Base-by-base conservation (phyloP, 1,284 basidiomycete species). In the Marasmius tenuissimus region DNA sequence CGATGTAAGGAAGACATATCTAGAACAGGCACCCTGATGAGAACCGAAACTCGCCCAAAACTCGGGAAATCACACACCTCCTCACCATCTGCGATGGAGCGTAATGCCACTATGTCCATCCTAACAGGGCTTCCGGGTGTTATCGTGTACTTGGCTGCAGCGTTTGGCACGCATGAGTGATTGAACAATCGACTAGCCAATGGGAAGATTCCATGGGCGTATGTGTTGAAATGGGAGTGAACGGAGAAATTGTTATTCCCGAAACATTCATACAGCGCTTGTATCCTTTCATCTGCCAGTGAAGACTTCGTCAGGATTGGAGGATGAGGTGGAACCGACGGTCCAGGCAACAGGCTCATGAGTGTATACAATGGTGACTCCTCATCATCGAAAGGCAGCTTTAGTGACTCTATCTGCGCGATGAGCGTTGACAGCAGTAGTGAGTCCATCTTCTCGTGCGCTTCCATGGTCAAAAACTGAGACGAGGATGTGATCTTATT, bases 181-280 rank as follows among this genome's bases (percentile, higher is more conserved):
- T 93, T 93, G 74, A 92, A 90, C 10, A 85, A 70, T 11, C 89
- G 81, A 68, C 91, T 92, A 2, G 90, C 85, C 20, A 85, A 71
- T 8, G 91, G 88, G 62, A 89, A 92, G 35, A 91, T 77, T 0
- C 89, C 91, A 73, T 91, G 87, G 0, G 82, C 91, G 66, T 86
- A 79, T 1, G 86, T 81, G 14, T 75, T 81, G 38, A 91, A 75
- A 74, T 91, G 88, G 1, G 85, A 88, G 68, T 91, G 87, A 34
- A 92, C 73, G 10, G 85, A 77, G 71, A 91, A 92, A 68, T 93
- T 91, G 70, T 92, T 92, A 75, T 91, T 92, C 48, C 83, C 83
- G 66, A 89, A 92, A 42, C 89, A 84, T 6, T 77, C 67, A 69
- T 84, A 86, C 1, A 89, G 60, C 4, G 68, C 63, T 3, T 72